A percentile compares a stretch with the other conserved stretches of the same genome.
Evolutionary conservation across 768 basidiomycete genomes (phyloP).

Genomic region (Suillus tomentosus): DNA sequence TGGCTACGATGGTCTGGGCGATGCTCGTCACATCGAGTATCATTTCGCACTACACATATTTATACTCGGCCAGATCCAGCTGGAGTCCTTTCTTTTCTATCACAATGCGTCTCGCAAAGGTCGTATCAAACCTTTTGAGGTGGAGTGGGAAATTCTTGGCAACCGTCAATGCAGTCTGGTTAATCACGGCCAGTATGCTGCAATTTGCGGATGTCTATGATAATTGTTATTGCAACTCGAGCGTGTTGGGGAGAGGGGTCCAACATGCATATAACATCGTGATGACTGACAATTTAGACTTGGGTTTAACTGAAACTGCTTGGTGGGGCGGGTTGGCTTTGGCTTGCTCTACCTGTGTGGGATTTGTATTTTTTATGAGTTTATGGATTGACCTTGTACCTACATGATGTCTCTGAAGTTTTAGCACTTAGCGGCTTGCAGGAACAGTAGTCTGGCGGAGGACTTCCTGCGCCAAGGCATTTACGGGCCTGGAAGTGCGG

Average conservation of each 20-base stretch:
- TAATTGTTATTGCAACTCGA: slow-evolving; percentile 29
- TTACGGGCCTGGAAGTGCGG: too few relatives aligned
- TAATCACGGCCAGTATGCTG: slow-evolving; percentile 22
- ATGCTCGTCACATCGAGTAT: slow-evolving; percentile 33
- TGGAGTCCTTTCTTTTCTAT: background rate
- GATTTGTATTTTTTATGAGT: background rate
- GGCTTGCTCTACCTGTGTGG: background rate
- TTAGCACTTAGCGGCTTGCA: too few relatives aligned
- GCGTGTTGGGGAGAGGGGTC: slow-evolving; percentile 16
- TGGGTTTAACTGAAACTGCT: slow-evolving; percentile 27
- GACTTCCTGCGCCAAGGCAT: too few relatives aligned
- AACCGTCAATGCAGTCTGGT: slow-evolving; percentile 21
- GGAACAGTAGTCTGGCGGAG: too few relatives aligned
- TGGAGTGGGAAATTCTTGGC: slow-evolving; percentile 24
- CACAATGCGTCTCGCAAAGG: slow-evolving; percentile 8
- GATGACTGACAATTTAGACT: slow-evolving; percentile 15
- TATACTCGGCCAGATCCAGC: background rate
- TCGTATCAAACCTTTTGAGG: slow-evolving; percentile 16
- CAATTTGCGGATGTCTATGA: slow-evolving; percentile 28
- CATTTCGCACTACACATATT: slow-evolving; percentile 21
- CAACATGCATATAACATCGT: slow-evolving; percentile 35
- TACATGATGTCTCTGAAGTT: background rate
- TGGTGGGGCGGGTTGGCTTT: slow-evolving; percentile 43
- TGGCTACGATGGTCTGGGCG: slow-evolving; percentile 34
- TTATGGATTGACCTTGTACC: background rate